These are phyloP conservation scores for Fusarium tjaetaba DNA, from an alignment of 2,329 filamentous ascomycete genomes.

Conservation along the genomic window DNA sequence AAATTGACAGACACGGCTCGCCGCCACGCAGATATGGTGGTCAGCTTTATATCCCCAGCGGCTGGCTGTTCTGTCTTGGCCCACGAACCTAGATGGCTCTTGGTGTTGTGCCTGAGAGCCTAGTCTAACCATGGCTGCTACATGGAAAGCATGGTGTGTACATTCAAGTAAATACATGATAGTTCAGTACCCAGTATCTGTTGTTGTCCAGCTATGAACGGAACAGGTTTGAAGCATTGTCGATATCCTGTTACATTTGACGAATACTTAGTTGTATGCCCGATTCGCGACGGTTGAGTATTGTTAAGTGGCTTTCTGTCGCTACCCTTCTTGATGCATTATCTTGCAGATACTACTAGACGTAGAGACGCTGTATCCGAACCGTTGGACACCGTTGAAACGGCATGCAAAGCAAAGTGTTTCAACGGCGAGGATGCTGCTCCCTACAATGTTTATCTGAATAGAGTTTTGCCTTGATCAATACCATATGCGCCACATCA, in stretches of 20 bases:
- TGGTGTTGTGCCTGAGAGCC: not conserved
- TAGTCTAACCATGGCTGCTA: slow-evolving; percentile 13
- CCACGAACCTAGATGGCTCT: not conserved
- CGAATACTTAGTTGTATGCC: not conserved
- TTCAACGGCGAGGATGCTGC: not conserved
- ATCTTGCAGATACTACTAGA: slow-evolving; percentile 8
- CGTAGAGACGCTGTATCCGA: slow-evolving; percentile 1
- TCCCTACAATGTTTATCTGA: not conserved
- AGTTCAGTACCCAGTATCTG: not conserved
- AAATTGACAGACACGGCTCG: slow-evolving; percentile 8
- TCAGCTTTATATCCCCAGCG: slow-evolving; percentile 2
- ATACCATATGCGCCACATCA: slow-evolving; percentile 23
- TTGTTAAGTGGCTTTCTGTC: slow-evolving; percentile 28
- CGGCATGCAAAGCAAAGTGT: slow-evolving; percentile 6
- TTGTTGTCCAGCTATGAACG: slow-evolving; percentile 5
- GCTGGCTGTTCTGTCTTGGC: not conserved
- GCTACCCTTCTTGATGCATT: slow-evolving; percentile 12
- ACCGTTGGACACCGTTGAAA: slow-evolving; percentile 19
- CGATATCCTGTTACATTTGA: not conserved
- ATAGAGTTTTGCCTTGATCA: slow-evolving; percentile 18
- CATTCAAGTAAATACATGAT: slow-evolving; percentile 6
- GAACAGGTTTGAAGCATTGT: not conserved
- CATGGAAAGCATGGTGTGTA: not conserved
- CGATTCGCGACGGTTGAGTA: not conserved
- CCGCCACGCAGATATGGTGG: slow-evolving; percentile 3